Evolutionary conservation across 257 asterid genomes (phyloP).

Genomic region (Ocimum tenuiflorum): DNA sequence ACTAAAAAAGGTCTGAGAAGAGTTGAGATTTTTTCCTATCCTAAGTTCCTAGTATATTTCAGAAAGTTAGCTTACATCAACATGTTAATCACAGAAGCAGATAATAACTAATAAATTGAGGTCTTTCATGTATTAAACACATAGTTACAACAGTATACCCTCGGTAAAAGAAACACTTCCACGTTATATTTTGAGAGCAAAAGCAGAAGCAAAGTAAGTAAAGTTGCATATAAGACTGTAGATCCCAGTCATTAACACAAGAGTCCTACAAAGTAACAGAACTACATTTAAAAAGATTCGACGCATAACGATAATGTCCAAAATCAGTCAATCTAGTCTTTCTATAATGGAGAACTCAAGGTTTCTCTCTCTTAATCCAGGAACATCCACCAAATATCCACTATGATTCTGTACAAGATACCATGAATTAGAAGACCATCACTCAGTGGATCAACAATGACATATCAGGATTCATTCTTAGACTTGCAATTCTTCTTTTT

Average conservation of each 20-base stretch:
- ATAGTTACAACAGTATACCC: not conserved
- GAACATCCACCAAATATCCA: not conserved
- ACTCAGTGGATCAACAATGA: not conserved
- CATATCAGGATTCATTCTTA: too few species aligned
- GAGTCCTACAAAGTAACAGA: not conserved
- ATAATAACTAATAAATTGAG: not conserved
- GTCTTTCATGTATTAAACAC: not conserved
- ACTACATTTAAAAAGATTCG: not conserved
- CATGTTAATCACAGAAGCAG: not conserved
- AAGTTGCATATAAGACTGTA: not conserved
- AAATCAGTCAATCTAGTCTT: not conserved
- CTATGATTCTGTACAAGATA: not conserved
- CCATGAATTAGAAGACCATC: not conserved
- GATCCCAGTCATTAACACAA: not conserved
- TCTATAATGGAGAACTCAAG: not conserved
- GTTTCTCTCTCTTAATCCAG: not conserved
- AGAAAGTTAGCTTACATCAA: not conserved
- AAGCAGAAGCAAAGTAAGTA: not conserved
- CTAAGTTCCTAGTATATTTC: constrained; percentile 3
- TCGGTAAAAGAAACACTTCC: too few species aligned
- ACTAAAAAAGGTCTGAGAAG: constrained; percentile 33
- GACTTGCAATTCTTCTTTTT: too few species aligned
- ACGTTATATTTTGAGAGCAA: too few species aligned
- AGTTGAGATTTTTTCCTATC: constrained; percentile 11
- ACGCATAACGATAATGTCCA: not conserved